Percentiles rank a stretch among this genome's conserved stretches.
Evolutionary conservation across 371 early-diverging fungal species (phyloP).

Genomic region (Mucor mucedo): DNA sequence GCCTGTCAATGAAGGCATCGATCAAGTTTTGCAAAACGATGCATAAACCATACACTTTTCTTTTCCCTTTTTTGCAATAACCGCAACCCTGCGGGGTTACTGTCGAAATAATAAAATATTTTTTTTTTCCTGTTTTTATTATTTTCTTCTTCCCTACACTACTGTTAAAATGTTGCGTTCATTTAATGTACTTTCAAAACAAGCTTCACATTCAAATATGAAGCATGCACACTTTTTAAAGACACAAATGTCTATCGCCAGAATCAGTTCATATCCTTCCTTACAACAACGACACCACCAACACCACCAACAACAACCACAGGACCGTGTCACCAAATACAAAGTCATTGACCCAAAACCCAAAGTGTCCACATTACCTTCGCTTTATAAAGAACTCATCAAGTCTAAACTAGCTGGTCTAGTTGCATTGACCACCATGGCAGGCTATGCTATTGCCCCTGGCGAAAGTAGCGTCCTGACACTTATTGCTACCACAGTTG

Average conservation of each 20-base stretch:
- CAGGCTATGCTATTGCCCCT: slow-evolving; percentile 94
- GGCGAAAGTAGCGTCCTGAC: slow-evolving; percentile 72
- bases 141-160: not conserved
- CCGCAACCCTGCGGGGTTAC: not conserved
- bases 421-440: slow-evolving; percentile 93
- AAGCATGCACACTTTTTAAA: not conserved
- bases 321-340: slow-evolving; percentile 40
- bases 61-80: too few species aligned
- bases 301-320: not conserved
- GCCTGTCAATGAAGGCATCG: slow-evolving; percentile 52
- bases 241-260: not conserved
- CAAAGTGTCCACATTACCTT: slow-evolving; percentile 45
- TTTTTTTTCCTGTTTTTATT: not conserved
- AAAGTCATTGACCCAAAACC: slow-evolving; percentile 45
- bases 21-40: slow-evolving; percentile 46
- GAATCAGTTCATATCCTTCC: slow-evolving; percentile 14
- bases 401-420: slow-evolving; percentile 89
- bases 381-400: slow-evolving; percentile 64
- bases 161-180: slow-evolving; percentile 10
- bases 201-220: not conserved
- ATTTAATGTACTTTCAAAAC: slow-evolving; percentile 2
- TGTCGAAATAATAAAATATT: not conserved
- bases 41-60: not conserved
- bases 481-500: slow-evolving; percentile 83
- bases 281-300: slow-evolving; percentile 8